Conservation (phyloP, 225 moss, liverwort and hornwort genomes). For the Pseudisothecium myosuroides region DNA sequence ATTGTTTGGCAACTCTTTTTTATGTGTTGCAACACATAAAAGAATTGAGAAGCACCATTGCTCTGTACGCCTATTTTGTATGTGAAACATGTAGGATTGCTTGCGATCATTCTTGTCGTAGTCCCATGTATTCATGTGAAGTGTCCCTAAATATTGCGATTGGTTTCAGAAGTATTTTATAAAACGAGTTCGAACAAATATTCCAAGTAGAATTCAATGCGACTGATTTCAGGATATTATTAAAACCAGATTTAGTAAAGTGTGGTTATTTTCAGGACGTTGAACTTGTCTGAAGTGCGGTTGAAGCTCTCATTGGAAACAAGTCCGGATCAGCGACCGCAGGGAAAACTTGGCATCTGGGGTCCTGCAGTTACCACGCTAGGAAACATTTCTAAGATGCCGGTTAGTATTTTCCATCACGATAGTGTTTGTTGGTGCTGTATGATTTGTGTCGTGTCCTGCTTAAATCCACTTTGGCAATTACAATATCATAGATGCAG, state of each 20-base stretch:
- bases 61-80: neutral
- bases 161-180: neutral
- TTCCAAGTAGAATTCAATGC: neutral
- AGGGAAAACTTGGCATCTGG: constrained; percentile 93
- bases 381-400: constrained; percentile 94
- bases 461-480: neutral
- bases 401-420: constrained; percentile 29
- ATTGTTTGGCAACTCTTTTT: neutral
- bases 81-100: neutral
- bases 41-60: neutral
- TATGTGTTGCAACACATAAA: neutral
- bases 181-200: neutral
- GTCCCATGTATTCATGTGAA: neutral
- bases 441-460: neutral
- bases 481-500: neutral
- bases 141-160: neutral
- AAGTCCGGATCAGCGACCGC: constrained; percentile 72
- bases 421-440: neutral
- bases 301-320: constrained; percentile 79
- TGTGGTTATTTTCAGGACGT: constrained; percentile 38
- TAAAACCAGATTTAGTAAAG: constrained; percentile 11
- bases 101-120: neutral
- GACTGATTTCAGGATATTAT: neutral
- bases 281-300: constrained; percentile 69
- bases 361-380: constrained; percentile 83